Base-by-base conservation (phyloP, 2,329 filamentous ascomycete genomes). In the Chaetothyriales sp. region DNA sequence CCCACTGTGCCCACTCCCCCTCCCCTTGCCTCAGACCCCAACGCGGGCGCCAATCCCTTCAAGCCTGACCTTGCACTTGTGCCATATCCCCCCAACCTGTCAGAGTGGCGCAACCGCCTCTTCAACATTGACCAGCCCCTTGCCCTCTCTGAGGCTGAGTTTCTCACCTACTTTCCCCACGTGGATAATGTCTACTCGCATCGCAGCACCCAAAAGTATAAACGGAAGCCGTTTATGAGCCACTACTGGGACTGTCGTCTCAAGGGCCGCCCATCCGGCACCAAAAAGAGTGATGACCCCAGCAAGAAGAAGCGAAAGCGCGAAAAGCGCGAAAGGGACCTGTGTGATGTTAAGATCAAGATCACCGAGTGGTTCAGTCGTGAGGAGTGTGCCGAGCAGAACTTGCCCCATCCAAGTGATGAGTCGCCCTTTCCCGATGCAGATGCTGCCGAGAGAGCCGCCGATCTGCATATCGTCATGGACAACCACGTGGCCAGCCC, bases 291-390 rank as follows among this genome's bases (percentile, higher is more conserved):
- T 0, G 80, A 85, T 46, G 85, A 89, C 60, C 85, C 86, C 0
- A 82, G 80, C 64, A 89, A 88, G 71, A 89, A 87, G 74, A 89
- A 88, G 67, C 77, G 86, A 40, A 89, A 87, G 67, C 80, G 86
- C 22, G 80, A 77, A 37, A 82, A 82, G n/a, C 75, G 86, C 44
- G 81, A 86, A 65, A 75, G 83, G 10, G 83, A 89, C 67, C 73
- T 89, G n/a, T 90, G 86, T 65, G 85, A 89, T 65, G 85, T 89
- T 57, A 89, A 89, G 69, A 88, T 89, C 65, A 89, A 89, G 66
- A 86, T 89, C 54, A 88, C 84, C 2, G 85, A 89, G 66, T 86
- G 86, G 68, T 83, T 84, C 50, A 77, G 82, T 8, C 77, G 76
- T 40, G 69, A 64, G 0, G 58, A 64, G 18, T 56, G 53, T 22